phyloP scores from a whole-genome alignment of 345 rosid species.

The Rhizophora mangle region DNA sequence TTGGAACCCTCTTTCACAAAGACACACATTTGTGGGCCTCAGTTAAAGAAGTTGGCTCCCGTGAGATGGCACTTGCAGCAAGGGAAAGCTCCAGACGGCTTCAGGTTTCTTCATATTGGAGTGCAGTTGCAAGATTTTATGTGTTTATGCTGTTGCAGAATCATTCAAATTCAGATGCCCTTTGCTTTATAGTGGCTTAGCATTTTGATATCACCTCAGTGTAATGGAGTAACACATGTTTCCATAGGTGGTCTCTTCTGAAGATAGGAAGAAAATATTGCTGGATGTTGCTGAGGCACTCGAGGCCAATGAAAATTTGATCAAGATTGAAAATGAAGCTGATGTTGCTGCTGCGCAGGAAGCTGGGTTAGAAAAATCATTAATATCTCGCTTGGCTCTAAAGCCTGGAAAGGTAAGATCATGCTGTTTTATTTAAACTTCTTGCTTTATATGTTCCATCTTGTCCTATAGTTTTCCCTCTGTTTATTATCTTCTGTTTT shows the following conservation, averaged over 20 bases:
- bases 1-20: conserved; percentile 92
- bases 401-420: conserved; percentile 81
- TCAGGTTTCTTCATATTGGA: conserved; percentile 52
- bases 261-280: conserved; percentile 70
- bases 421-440: background rate
- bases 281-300: conserved; percentile 78
- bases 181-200: background rate
- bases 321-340: conserved; percentile 66
- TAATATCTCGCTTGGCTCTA: conserved; percentile 74
- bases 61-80: conserved; percentile 91
- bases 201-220: background rate
- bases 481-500: conserved; percentile 8
- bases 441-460: background rate
- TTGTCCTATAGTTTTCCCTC: no score
- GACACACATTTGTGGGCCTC: conserved; percentile 77
- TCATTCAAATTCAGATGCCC: background rate
- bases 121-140: background rate
- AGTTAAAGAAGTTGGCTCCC: conserved; percentile 51
- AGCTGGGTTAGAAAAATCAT: conserved; percentile 71
- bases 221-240: conserved; percentile 17
- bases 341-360: conserved; percentile 76
- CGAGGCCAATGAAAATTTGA: conserved; percentile 67
- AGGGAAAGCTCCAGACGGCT: conserved; percentile 88
- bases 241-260: conserved; percentile 61
- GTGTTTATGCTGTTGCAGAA: conserved; percentile 8